These are phyloP conservation scores for Hemileccinum hortonii DNA, from an alignment of 1,284 basidiomycete species.

Conservation along the genomic window DNA sequence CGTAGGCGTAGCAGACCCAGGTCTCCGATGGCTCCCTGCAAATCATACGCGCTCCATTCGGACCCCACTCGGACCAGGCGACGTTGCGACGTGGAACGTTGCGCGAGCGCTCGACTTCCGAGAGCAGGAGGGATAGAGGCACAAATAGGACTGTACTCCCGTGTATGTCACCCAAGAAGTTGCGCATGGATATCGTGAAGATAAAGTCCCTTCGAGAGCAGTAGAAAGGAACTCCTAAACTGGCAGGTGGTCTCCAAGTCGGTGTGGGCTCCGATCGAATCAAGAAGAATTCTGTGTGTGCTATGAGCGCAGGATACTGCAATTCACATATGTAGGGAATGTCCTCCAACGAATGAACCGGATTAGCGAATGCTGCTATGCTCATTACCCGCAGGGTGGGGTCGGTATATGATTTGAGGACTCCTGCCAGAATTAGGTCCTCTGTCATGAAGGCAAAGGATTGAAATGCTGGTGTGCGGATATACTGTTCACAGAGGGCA, in stretches of 20 bases:
- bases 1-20: constrained; percentile 62
- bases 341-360: constrained; percentile 21
- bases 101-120: constrained; percentile 41
- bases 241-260: constrained; percentile 37
- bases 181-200: constrained; percentile 24
- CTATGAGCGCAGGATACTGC: constrained; percentile 37
- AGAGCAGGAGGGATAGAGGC: constrained; percentile 42
- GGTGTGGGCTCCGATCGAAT: constrained; percentile 59
- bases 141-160: constrained; percentile 25
- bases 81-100: constrained; percentile 38
- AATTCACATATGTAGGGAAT: constrained; percentile 39
- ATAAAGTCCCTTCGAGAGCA: constrained; percentile 24
- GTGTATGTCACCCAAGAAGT: not conserved
- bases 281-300: constrained; percentile 25
- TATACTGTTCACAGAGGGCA: constrained; percentile 9
- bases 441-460: constrained; percentile 32
- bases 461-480: constrained; percentile 15
- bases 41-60: constrained; percentile 42
- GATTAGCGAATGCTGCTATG: constrained; percentile 17
- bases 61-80: constrained; percentile 55
- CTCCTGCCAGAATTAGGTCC: constrained; percentile 40
- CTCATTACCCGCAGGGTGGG: constrained; percentile 32
- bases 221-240: constrained; percentile 19
- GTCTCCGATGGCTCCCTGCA: constrained; percentile 36
- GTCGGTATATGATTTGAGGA: constrained; percentile 31